Evolutionary conservation across 495 filamentous ascomycete species (phyloP).

Genomic region (Aspergillus bridgeri): DNA sequence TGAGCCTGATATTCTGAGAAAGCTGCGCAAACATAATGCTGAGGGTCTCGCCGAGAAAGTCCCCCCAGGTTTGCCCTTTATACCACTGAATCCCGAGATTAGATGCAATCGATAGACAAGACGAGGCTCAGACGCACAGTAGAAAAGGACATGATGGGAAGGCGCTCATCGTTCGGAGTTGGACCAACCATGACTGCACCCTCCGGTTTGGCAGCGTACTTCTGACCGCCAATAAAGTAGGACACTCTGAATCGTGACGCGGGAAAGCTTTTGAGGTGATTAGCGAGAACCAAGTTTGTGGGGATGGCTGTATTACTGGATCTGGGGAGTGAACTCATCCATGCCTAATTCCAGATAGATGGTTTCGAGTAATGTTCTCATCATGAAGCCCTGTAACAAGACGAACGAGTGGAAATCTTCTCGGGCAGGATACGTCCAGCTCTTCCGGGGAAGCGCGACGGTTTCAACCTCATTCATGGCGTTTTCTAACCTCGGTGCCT

Average conservation of each 20-base stretch:
- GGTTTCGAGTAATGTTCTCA: background rate
- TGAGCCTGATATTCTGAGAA: background rate
- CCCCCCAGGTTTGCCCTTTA: background rate
- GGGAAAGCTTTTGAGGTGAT: background rate
- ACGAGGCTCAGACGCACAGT: background rate
- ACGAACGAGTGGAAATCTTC: background rate
- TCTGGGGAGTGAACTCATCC: background rate
- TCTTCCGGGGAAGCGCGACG: background rate
- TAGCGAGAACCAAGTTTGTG: too few species aligned
- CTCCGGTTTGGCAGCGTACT: background rate
- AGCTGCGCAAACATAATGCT: background rate
- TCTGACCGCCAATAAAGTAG: background rate
- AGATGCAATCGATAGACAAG: too few species aligned
- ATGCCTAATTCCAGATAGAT: background rate
- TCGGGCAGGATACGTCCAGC: background rate
- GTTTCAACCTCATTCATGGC: background rate
- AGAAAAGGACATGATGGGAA: conserved; percentile 1
- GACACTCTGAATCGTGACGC: background rate
- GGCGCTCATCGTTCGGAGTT: background rate
- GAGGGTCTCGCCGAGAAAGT: background rate
- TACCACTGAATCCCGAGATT: background rate
- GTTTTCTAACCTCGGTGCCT: too few species aligned
- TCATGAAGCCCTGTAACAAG: background rate
- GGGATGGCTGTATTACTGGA: too few species aligned
- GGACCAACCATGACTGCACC: background rate